Base-by-base conservation (phyloP, 1,284 basidiomycete genomes). In the Tilletia setariae region DNA sequence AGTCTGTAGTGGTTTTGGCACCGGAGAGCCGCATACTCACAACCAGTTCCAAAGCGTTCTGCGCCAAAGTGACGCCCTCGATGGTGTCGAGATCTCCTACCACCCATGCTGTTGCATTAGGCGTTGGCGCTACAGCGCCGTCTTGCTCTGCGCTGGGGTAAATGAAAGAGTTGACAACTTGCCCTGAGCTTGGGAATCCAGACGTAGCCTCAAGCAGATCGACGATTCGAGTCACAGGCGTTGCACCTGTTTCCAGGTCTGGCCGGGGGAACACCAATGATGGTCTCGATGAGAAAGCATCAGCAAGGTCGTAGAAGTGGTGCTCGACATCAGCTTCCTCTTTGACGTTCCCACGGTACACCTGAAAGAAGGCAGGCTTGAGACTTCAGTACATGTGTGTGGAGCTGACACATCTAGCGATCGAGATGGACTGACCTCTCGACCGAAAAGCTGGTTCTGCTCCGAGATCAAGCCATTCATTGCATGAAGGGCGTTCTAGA, bases 291-390 rank as follows among this genome's bases (percentile, higher is more conserved):
- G 85, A 84, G 51, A 86, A 85, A 0, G 91, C 89, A 0, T 87
- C 87, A 0, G 93, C 90, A 1, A 93, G 86, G 78, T 96, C 92
- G 80, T 96, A 98, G 84, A 97, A 97, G 83, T 90, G 92, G 4
- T 86, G 90, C 13, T 88, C 84, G 63, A 93, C 86, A 67, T 87
- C 85, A 9, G 67, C 68, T 1, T 85, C 85, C 56, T 92, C 89
- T 1, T 85, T 86, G 19, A 94, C 79, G 42, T 85, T 82, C 1
- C 89, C 88, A 61, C 84, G 82, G 79, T 91, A 90, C 16, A 93
- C 83, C 89, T 92, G 68, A 30, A 70, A 32, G 40, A 42, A 3
- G 21, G 19, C 4, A 61, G 9, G 56, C 32, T n/a, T n/a, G n/a
- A n/a, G 8, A 7, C 11, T 32, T 40, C 35, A 40, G 56, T 61